Percentiles rank a stretch among this genome's conserved stretches.
phyloP scores from a whole-genome alignment of 2,329 filamentous ascomycete species.

The Fusarium odoratissimum region DNA sequence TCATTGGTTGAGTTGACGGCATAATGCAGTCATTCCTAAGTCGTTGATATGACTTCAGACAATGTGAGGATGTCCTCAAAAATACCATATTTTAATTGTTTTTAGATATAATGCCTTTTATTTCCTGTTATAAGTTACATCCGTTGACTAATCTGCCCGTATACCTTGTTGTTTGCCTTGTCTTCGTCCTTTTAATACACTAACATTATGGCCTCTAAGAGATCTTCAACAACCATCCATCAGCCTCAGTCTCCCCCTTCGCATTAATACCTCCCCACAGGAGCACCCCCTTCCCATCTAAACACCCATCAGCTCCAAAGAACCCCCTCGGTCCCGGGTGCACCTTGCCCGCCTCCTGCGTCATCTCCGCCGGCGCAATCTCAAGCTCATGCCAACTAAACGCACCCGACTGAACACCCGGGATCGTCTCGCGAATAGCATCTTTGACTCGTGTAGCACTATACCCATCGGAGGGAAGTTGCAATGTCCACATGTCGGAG shows the following conservation, averaged over 20 bases:
- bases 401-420: conserved; percentile 20
- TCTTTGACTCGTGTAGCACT: conserved; percentile 32
- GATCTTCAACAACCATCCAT: conserved; percentile 37
- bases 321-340: conserved; percentile 36
- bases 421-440: conserved; percentile 17
- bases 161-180: rapidly evolving
- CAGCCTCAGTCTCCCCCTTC: conserved; percentile 37
- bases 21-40: neutral
- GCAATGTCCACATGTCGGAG: conserved; percentile 39
- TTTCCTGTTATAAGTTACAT: rapidly evolving
- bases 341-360: conserved; percentile 29
- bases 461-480: conserved; percentile 17
- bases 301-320: conserved; percentile 32
- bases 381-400: conserved; percentile 40
- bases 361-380: conserved; percentile 32
- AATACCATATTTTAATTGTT: rapidly evolving
- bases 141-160: neutral
- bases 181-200: neutral
- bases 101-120: neutral
- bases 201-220: neutral
- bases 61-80: rapidly evolving
- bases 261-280: conserved; percentile 40
- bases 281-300: conserved; percentile 24
- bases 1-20: conserved; percentile 18
- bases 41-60: neutral